Conservation (phyloP, 257 asterid genomes). For the Primulina tabacum region DNA sequence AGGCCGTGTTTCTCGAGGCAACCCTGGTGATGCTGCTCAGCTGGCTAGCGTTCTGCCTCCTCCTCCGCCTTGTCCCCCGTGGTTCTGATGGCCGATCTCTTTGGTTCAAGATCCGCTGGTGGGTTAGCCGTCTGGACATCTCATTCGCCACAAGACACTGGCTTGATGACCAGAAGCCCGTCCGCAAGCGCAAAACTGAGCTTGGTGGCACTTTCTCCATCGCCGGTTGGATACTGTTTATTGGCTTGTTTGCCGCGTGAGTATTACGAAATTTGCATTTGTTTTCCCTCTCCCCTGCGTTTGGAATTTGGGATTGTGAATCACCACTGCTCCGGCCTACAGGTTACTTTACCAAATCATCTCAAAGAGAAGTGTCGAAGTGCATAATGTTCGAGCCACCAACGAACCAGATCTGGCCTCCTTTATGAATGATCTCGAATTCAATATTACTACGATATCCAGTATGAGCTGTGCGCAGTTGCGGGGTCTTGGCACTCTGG, state of each 20-base stretch:
- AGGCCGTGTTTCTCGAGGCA: slow-evolving; percentile 88
- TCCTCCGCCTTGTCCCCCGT: slow-evolving; percentile 55
- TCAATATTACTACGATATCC: slow-evolving; percentile 80
- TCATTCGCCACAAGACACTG: slow-evolving; percentile 83
- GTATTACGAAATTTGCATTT: slow-evolving; percentile 29
- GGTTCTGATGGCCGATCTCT: slow-evolving; percentile 59
- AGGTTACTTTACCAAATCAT: slow-evolving; percentile 91
- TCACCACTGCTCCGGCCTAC: slow-evolving; percentile 24
- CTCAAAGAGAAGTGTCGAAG: slow-evolving; percentile 80
- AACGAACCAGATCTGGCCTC: slow-evolving; percentile 77
- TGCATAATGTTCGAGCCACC: slow-evolving; percentile 78
- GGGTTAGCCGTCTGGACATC: slow-evolving; percentile 87
- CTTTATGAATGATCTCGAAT: slow-evolving; percentile 71
- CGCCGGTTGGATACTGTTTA: slow-evolving; percentile 86
- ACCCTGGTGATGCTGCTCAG: slow-evolving; percentile 55
- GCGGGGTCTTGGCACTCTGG: slow-evolving; percentile 81
- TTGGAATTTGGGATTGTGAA: slow-evolving; percentile 1
- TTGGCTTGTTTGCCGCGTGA: slow-evolving; percentile 91
- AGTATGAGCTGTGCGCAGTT: slow-evolving; percentile 84
- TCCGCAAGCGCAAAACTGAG: slow-evolving; percentile 88
- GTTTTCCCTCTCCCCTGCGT: not conserved
- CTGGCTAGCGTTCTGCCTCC: slow-evolving; percentile 75
- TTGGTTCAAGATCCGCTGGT: slow-evolving; percentile 90
- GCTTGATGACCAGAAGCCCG: slow-evolving; percentile 75
- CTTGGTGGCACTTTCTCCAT: slow-evolving; percentile 89